Percentiles rank a stretch among this genome's conserved stretches.
These are phyloP conservation scores for Phytophthora citricola DNA, from an alignment of 352 stramenopile species.

Conservation along the genomic window DNA sequence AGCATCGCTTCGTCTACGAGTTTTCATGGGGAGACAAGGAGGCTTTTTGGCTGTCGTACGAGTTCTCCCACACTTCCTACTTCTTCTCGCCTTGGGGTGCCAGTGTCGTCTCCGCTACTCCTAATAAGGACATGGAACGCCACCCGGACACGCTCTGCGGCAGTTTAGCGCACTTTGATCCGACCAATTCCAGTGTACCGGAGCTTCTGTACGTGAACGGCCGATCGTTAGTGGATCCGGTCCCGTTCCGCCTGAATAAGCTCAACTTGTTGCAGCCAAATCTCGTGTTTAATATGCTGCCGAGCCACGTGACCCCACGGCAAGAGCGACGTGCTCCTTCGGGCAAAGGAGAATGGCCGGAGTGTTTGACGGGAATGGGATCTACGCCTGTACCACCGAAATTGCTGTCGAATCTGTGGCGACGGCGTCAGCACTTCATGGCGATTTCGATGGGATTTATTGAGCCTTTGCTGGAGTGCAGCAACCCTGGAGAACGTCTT, in stretches of 20 bases:
- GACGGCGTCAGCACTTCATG: conserved; percentile 52
- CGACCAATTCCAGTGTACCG: conserved; percentile 28
- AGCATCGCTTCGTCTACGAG: conserved; percentile 66
- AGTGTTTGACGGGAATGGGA: conserved; percentile 59
- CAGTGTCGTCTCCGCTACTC: conserved; percentile 48
- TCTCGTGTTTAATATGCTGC: conserved; percentile 52
- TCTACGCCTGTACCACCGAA: conserved; percentile 39
- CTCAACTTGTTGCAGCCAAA: conserved; percentile 41
- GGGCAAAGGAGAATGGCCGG: conserved; percentile 50
- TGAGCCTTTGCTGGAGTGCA: conserved; percentile 43
- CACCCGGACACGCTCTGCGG: conserved; percentile 72
- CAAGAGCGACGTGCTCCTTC: conserved; percentile 30
- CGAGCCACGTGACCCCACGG: conserved; percentile 53
- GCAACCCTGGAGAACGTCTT: conserved; percentile 21
- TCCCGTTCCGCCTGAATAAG: conserved; percentile 43
- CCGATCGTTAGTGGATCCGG: conserved; percentile 47
- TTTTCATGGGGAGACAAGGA: conserved; percentile 84
- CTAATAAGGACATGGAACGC: conserved; percentile 61
- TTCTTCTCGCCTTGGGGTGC: conserved; percentile 74
- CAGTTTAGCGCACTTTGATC: conserved; percentile 69
- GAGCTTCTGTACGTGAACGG: conserved; percentile 57
- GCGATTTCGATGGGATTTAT: conserved; percentile 55
- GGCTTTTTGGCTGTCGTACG: conserved; percentile 76
- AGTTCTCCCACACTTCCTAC: conserved; percentile 58
- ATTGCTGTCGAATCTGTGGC: conserved; percentile 46